These are phyloP conservation scores for Pontederia paniculata DNA, from an alignment of 176 grass and related monocot genomes.

Conservation along the genomic window DNA sequence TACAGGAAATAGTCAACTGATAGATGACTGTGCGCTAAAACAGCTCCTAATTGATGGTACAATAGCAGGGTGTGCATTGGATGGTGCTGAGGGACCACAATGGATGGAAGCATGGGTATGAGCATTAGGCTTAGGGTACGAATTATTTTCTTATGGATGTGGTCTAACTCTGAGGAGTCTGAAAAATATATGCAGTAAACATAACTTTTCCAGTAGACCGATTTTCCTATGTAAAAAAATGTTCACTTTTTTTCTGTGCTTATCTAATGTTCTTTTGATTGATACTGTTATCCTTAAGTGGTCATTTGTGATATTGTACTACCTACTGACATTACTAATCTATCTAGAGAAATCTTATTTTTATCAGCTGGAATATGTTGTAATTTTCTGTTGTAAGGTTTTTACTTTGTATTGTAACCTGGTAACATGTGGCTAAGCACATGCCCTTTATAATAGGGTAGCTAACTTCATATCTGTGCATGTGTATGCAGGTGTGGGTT, in stretches of 20 bases:
- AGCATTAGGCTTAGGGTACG: constrained; percentile 23
- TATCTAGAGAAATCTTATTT: too few species aligned
- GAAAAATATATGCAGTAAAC: background rate
- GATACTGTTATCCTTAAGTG: too few species aligned
- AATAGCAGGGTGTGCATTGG: constrained; percentile 88
- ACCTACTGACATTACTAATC: too few species aligned
- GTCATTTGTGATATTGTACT: too few species aligned
- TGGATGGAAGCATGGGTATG: constrained; percentile 99
- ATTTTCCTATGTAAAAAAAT: background rate
- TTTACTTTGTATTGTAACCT: too few species aligned
- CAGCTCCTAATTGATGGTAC: constrained; percentile 85
- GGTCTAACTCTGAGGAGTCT: too few species aligned
- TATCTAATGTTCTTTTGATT: background rate
- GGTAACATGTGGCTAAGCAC: too few species aligned
- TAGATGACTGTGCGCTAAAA: constrained; percentile 93
- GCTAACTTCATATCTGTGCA: too few species aligned
- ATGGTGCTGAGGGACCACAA: constrained; percentile 90
- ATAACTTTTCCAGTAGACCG: background rate
- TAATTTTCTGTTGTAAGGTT: too few species aligned
- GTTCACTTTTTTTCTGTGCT: background rate
- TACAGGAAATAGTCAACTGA: constrained; percentile 83
- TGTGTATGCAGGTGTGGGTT: too few species aligned
- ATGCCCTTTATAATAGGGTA: too few species aligned
- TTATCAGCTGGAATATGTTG: too few species aligned
- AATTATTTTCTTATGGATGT: constrained; percentile 9